These are phyloP conservation scores for Mycena latifolia DNA, from an alignment of 768 basidiomycete genomes.

Conservation along the genomic window DNA sequence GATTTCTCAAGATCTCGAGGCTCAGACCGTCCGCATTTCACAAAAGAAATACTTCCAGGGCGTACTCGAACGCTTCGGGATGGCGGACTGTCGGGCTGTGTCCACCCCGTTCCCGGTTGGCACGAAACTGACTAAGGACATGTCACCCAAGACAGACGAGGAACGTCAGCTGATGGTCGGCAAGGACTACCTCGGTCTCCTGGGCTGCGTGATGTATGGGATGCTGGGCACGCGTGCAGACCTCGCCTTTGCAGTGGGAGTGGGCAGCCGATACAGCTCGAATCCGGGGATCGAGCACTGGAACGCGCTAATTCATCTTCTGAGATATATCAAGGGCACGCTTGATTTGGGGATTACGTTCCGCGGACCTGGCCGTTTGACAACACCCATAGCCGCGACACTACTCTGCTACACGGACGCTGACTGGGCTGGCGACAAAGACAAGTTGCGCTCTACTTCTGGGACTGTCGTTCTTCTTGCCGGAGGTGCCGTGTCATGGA, in stretches of 20 bases:
- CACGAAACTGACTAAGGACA: slow-evolving; percentile 1
- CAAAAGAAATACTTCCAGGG: slow-evolving; percentile 6
- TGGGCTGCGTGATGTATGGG: slow-evolving; percentile 3
- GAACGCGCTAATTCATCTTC: background rate
- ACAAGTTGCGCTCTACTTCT: slow-evolving; percentile 5
- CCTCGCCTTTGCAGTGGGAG: slow-evolving; percentile 1
- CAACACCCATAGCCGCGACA: background rate
- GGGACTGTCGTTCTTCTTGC: background rate
- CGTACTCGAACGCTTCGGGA: slow-evolving; percentile 1
- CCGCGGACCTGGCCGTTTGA: background rate
- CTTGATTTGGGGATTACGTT: no score
- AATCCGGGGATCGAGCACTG: slow-evolving; percentile 6
- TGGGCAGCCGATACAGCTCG: background rate
- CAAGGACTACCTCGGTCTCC: background rate
- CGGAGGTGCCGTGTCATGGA: background rate
- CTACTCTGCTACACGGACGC: background rate
- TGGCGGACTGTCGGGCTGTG: slow-evolving; percentile 1
- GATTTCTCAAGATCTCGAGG: background rate
- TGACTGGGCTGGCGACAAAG: slow-evolving; percentile 6
- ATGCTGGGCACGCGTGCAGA: slow-evolving; percentile 5
- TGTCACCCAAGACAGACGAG: slow-evolving; percentile 7
- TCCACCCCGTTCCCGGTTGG: slow-evolving; percentile 7
- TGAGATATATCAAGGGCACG: no score
- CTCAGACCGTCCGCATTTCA: background rate
- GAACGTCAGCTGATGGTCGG: slow-evolving; percentile 5